Evolutionary conservation across 2,329 filamentous ascomycete species (phyloP), one percentile per base, ranked within the genome.

Genomic region (Furcasterigmium sp.): DNA sequence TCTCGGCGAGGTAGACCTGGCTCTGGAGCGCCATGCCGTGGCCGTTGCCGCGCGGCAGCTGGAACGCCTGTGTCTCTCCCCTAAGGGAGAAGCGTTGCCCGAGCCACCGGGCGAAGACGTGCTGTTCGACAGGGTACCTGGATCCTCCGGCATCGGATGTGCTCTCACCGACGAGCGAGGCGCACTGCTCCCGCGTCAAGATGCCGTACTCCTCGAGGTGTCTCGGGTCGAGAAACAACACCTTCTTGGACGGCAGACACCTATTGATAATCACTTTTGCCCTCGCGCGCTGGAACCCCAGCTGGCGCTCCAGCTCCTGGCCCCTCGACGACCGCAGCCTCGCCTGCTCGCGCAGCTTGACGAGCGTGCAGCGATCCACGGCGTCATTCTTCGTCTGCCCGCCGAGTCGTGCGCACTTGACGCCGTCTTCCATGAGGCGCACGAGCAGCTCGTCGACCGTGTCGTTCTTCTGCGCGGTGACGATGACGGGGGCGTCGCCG

Each of bases 391-490:
- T 76, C 15, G 84, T 87, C 23, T 85, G 76, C 3, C 83, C 81
- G 34, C 89, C 89, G 9, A 78, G 56, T 3, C 75, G 72, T 9
- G 70, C 65, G 45, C 90, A 82, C 1, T 78, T 73, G 72, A 62
- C 85, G 3, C 59, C 62, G 1, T 53, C 43, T 2, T 67, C 56
- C 1, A 80, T 69, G 14, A 89, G 71, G 43, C 84, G 78, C 1
- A 68, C 65, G 0, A 95, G 68, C 0, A 96, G 69, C 56, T 95
- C 90, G 53, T 96, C 90, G 0, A 95, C 67, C 0, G 90, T 90
- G 61, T 95, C 89, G 46, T 96, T 96, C 0, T 90, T 96, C 54
- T 95, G 89, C 8, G 88, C 89, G 0, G 89, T 78, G 4, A 95
- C 72, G 17, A 95, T 73, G 23, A 96, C 82, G 0, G 87, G 87